Evolutionary conservation across 495 filamentous ascomycete genomes (phyloP), one percentile per base, ranked within the genome.

Genomic region (Penicillium simplicissimum): DNA sequence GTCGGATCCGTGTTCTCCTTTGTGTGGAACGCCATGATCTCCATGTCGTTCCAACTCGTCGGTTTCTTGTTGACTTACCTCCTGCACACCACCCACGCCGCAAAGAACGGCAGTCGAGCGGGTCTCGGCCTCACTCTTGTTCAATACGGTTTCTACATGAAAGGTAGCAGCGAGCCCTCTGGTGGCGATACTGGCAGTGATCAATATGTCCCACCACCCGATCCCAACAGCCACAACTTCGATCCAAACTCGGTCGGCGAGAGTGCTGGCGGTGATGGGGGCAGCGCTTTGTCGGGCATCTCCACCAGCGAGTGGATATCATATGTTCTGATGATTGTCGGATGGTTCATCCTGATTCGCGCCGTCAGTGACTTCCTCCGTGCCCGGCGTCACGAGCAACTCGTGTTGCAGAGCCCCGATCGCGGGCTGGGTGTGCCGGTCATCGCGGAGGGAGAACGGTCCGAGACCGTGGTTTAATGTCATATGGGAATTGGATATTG

Each of bases 11-110:
- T 98, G 65, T 98, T 98, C 81, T 89, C 87, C 57, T 98, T 98
- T 69, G 79, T 97, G 60, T 98, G 96, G 96, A 98, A 98, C 75
- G 93, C 86, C 72, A 94, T 98, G 89, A 97, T 98, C 66, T 94
- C 91, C 52, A 92, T 96, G 88, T 95, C 92, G n/a, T 97, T 98
- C 82, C 90, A 95, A 68, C 83, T 97, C 58, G 90, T 97, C 73
- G 95, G 96, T 47, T 98, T 98, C 82, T 87, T 98, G 23, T 88
- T 98, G 68, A 98, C 96, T 36, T 98, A 98, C 74, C 91, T 98
- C 63, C 84, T 98, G 2, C 96, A 98, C 80, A 97, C 95, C 42
- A 96, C 93, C 10, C 95, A 98, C 74, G 95, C 95, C 14, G 96
- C 95, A 60, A 98, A 98, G 79, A 96, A 98, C 69, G 95, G 95